A percentile compares a stretch with the other conserved stretches of the same genome.
phyloP scores from a whole-genome alignment of 2,329 filamentous ascomycete species.

The Blastomyces emzantsi region DNA sequence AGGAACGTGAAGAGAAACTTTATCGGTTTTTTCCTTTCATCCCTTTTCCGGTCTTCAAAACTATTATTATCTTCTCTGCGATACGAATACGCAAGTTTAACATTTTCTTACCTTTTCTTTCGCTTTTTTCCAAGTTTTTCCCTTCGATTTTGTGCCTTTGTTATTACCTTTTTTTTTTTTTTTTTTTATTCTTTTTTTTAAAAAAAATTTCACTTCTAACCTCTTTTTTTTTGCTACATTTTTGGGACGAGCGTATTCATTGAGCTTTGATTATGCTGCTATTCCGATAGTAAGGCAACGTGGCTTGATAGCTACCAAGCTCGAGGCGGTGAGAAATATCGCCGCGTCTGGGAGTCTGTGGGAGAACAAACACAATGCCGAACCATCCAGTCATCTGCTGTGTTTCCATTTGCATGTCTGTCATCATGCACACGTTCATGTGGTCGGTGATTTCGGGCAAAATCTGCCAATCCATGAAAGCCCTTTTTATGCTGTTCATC shows the following conservation, averaged over 20 bases:
- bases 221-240: neutral
- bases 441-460: neutral
- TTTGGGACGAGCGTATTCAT: neutral
- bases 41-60: neutral
- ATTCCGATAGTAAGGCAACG: neutral
- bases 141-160: neutral
- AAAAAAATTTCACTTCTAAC: neutral
- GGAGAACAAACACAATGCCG: neutral
- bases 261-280: neutral
- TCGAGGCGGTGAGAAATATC: conserved; percentile 3
- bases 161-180: too few species aligned
- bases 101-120: neutral
- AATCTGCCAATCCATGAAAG: neutral
- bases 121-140: neutral
- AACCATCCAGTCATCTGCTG: conserved; percentile 1
- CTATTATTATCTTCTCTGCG: neutral
- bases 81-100: neutral
- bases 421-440: neutral
- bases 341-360: neutral
- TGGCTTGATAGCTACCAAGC: neutral
- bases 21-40: neutral
- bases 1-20: neutral
- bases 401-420: neutral
- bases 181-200: too few species aligned
- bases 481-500: neutral